Evolutionary conservation across 1,139 yeast species (phyloP).

Genomic region (Eremothecium cymbalariae): DNA sequence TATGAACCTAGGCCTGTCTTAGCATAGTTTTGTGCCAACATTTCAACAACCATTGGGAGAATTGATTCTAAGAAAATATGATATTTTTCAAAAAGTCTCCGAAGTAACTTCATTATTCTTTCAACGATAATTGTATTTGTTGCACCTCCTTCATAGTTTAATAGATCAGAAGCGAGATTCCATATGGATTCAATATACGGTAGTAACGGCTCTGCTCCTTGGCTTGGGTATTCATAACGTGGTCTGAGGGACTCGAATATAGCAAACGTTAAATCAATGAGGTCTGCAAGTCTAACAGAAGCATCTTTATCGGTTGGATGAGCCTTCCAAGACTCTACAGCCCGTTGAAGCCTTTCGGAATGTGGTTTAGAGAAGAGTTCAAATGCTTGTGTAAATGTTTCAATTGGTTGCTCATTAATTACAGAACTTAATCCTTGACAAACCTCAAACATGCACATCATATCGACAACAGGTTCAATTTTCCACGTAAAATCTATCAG

Average conservation of each 20-base stretch:
- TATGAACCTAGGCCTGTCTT: slow-evolving; percentile 70
- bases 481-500: slow-evolving; percentile 67
- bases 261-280: slow-evolving; percentile 66
- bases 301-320: slow-evolving; percentile 34
- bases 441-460: slow-evolving; percentile 66
- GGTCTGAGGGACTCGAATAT: slow-evolving; percentile 56
- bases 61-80: slow-evolving; percentile 52
- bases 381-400: slow-evolving; percentile 39
- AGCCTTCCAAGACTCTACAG: slow-evolving; percentile 22
- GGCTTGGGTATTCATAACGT: slow-evolving; percentile 29
- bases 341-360: slow-evolving; percentile 39
- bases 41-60: slow-evolving; percentile 54
- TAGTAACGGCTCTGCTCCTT: slow-evolving; percentile 27
- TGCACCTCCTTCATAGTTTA: slow-evolving; percentile 22
- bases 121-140: slow-evolving; percentile 41
- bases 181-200: slow-evolving; percentile 26
- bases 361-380: slow-evolving; percentile 65
- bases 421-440: slow-evolving; percentile 90
- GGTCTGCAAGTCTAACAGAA: slow-evolving; percentile 55
- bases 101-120: slow-evolving; percentile 59
- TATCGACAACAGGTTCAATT: slow-evolving; percentile 49
- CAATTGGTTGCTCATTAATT: slow-evolving; percentile 47
- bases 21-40: slow-evolving; percentile 61
- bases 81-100: slow-evolving; percentile 49
- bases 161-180: slow-evolving; percentile 16